Evolutionary conservation across 768 basidiomycete species (phyloP).

Genomic region (Lactifluus piperatus): DNA sequence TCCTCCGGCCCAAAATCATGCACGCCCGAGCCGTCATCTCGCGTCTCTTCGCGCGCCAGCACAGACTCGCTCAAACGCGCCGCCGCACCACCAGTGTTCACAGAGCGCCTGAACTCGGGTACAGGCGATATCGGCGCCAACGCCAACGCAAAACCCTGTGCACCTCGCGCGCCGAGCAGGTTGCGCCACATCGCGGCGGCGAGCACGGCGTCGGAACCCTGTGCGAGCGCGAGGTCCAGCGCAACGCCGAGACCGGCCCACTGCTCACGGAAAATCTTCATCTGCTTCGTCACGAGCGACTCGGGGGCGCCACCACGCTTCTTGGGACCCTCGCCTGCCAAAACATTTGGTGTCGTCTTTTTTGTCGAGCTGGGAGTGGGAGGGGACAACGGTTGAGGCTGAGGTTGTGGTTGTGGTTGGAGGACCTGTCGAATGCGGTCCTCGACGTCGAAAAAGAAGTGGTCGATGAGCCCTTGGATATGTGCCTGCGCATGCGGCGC

Average conservation of each 20-base stretch:
- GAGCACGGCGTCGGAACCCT: slow-evolving; percentile 65
- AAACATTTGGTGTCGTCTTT: background rate
- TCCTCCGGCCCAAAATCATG: slow-evolving; percentile 56
- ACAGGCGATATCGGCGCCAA: slow-evolving; percentile 15
- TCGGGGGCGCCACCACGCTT: slow-evolving; percentile 54
- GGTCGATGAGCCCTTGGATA: slow-evolving; percentile 80
- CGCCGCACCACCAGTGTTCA: slow-evolving; percentile 63
- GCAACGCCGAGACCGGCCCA: slow-evolving; percentile 77
- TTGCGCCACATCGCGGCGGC: slow-evolving; percentile 90
- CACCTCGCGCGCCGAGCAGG: slow-evolving; percentile 76
- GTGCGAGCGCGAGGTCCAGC: slow-evolving; percentile 69
- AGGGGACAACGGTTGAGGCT: slow-evolving; percentile 15
- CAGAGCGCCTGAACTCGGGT: slow-evolving; percentile 45
- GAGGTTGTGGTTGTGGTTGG: slow-evolving; percentile 27
- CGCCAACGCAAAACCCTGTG: slow-evolving; percentile 47
- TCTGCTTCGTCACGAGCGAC: slow-evolving; percentile 70
- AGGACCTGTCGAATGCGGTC: slow-evolving; percentile 72
- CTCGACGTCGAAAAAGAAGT: slow-evolving; percentile 93
- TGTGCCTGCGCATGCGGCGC: slow-evolving; percentile 53
- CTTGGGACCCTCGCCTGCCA: background rate
- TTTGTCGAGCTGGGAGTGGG: background rate
- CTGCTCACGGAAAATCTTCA: slow-evolving; percentile 89
- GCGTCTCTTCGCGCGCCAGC: slow-evolving; percentile 47
- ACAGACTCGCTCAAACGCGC: slow-evolving; percentile 43
- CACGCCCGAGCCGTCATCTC: slow-evolving; percentile 63